Percentiles rank a stretch among this genome's conserved stretches.
Evolutionary conservation across 2,329 filamentous ascomycete species (phyloP).

Genomic region (Septoria linicola): DNA sequence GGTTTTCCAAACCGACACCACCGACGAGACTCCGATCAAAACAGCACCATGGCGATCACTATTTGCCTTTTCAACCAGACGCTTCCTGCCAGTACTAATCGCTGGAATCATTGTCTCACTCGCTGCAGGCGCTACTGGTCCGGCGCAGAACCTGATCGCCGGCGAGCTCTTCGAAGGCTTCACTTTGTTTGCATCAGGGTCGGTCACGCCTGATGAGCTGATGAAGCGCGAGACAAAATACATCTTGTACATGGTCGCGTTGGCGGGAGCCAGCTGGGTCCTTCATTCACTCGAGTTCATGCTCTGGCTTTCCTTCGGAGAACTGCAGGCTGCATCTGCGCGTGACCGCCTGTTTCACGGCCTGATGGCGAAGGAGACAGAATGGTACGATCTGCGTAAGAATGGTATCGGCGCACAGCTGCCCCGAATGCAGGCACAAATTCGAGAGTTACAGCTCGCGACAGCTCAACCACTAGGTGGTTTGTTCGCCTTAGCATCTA

Average conservation of each 20-base stretch:
- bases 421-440: constrained; percentile 73
- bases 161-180: constrained; percentile 74
- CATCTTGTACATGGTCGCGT: constrained; percentile 60
- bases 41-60: constrained; percentile 54
- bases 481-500: constrained; percentile 62
- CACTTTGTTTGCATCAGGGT: constrained; percentile 61
- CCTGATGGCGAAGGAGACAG: constrained; percentile 70
- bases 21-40: constrained; percentile 21
- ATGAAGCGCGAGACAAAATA: constrained; percentile 58
- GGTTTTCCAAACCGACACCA: constrained; percentile 22
- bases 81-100: constrained; percentile 57
- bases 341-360: constrained; percentile 65
- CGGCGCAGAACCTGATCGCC: constrained; percentile 66
- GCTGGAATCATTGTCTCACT: constrained; percentile 58
- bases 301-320: constrained; percentile 75
- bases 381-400: constrained; percentile 75
- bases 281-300: constrained; percentile 66
- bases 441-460: constrained; percentile 75
- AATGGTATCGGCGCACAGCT: constrained; percentile 72
- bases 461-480: constrained; percentile 78
- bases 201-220: constrained; percentile 52
- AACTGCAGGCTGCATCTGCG: constrained; percentile 69
- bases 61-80: constrained; percentile 69
- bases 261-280: constrained; percentile 67
- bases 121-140: constrained; percentile 61